Conservation (phyloP, 2,329 filamentous ascomycete genomes). For the Fragosphaeria purpurea region DNA sequence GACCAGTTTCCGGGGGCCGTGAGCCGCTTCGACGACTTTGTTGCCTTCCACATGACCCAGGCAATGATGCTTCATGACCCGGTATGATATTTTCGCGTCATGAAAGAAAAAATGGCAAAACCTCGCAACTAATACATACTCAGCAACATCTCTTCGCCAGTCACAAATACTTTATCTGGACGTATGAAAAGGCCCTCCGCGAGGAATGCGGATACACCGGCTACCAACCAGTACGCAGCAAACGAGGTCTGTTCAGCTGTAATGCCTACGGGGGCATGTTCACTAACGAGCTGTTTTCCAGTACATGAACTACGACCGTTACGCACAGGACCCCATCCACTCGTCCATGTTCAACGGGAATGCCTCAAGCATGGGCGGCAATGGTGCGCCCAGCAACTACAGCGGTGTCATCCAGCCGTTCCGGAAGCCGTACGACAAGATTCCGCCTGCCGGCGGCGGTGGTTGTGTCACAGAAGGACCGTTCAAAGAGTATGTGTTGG, state of each 20-base stretch:
- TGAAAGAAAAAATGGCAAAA: background rate
- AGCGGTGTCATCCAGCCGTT: constrained; percentile 18
- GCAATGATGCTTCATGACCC: constrained; percentile 14
- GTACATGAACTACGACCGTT: constrained; percentile 45
- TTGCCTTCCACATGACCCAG: constrained; percentile 22
- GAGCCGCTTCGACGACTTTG: constrained; percentile 22
- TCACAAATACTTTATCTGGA: constrained; percentile 21
- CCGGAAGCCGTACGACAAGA: constrained; percentile 26
- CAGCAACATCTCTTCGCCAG: constrained; percentile 17
- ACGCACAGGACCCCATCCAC: constrained; percentile 33
- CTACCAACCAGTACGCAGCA: constrained; percentile 18
- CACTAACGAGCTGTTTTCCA: constrained; percentile 12
- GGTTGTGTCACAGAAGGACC: constrained; percentile 43
- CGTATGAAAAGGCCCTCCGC: constrained; percentile 22
- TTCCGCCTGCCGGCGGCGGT: constrained; percentile 39
- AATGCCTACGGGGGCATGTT: background rate
- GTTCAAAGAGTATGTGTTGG: constrained; percentile 26
- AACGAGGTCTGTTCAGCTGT: too few species aligned
- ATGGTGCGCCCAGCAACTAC: constrained; percentile 25
- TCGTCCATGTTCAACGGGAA: constrained; percentile 46
- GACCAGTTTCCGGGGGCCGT: constrained; percentile 17
- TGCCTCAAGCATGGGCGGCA: constrained; percentile 36
- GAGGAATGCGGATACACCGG: constrained; percentile 25
- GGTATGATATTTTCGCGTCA: too few species aligned
- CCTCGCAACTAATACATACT: background rate